Base-by-base conservation (phyloP, 306 rosid genomes). In the Medicago ruthenica region DNA sequence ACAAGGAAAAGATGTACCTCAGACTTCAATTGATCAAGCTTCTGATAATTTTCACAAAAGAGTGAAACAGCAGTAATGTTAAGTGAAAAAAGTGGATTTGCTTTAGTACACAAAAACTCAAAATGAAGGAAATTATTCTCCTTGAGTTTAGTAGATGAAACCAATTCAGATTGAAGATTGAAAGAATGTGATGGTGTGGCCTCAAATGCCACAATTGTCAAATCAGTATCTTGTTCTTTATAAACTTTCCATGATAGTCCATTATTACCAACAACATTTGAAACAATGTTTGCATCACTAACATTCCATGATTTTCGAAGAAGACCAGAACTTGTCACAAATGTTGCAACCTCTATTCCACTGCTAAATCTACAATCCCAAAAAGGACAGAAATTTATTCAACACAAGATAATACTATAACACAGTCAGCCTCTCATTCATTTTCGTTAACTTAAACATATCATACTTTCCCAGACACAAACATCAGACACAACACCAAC, bases 331-430 rank as follows among this genome's bases (percentile, higher is more conserved):
- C 70, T 67, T 22, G 83, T 78, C 10, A 78, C 51, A 16, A 79
- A 67, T 41, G 59, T 50, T 3, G 84, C 95, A 16, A 45, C 42
- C 58, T 79, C 87, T 1, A 67, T 37, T 20, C 98, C 98, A 57
- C 74, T 48, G 87, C 88, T 85, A 53, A 87, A 87, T 48, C 96
- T 92, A 81, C 34, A 82, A 71, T 6, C 45, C 47, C 53, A 71
- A 55, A 59, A 57, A 71, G 16, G 40, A 51, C 7, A 40, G 1
- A 40, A 9, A 58, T 40, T 8, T 9, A 61, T 59, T 14, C 39
- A 59, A 59, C 18, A 59, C 37, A 24, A 59, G 12, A 22, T 4
- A 58, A 51, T 51, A 51, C 13, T 39, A 4, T 27, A 27, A 27
- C 34, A 27, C 34, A 27, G 2, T 27, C 34, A 27, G 34, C 34